Evolutionary conservation across 345 rosid species (phyloP).

Genomic region (Nasturtium officinale): DNA sequence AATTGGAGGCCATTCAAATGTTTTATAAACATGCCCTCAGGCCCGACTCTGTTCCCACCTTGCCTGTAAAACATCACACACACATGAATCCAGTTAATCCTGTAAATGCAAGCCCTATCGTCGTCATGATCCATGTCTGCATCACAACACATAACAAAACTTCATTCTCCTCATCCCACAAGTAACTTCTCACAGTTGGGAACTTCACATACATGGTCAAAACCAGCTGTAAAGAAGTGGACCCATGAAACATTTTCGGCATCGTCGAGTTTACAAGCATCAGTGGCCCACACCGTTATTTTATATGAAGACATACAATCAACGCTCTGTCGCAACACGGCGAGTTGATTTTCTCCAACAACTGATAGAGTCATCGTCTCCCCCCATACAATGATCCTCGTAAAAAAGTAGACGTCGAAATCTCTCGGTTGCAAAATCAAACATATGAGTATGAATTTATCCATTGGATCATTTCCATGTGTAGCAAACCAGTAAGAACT

Average conservation of each 20-base stretch:
- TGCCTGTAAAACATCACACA: too few species aligned
- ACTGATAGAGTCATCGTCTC: not conserved
- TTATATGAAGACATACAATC: not conserved
- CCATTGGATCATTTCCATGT: too few species aligned
- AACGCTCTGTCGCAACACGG: not conserved
- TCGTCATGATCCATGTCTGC: not conserved
- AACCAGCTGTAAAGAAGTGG: too few species aligned
- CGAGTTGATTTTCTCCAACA: not conserved
- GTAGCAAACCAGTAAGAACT: too few species aligned
- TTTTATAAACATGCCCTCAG: too few species aligned
- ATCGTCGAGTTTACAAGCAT: not conserved
- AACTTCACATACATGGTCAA: too few species aligned
- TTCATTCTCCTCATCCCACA: not conserved
- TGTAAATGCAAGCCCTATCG: not conserved
- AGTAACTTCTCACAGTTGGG: too few species aligned
- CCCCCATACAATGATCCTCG: fast-evolving
- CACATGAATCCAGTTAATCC: not conserved
- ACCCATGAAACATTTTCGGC: not conserved
- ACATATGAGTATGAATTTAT: too few species aligned
- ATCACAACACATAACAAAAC: not conserved
- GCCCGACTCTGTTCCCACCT: too few species aligned
- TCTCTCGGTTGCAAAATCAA: slow-evolving; percentile 5
- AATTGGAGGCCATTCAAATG: too few species aligned
- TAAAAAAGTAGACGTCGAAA: not conserved
- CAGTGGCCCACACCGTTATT: not conserved